Evolutionary conservation across 768 basidiomycete species (phyloP), one percentile per base, ranked within the genome.

Genomic region (Boletellus sp.): DNA sequence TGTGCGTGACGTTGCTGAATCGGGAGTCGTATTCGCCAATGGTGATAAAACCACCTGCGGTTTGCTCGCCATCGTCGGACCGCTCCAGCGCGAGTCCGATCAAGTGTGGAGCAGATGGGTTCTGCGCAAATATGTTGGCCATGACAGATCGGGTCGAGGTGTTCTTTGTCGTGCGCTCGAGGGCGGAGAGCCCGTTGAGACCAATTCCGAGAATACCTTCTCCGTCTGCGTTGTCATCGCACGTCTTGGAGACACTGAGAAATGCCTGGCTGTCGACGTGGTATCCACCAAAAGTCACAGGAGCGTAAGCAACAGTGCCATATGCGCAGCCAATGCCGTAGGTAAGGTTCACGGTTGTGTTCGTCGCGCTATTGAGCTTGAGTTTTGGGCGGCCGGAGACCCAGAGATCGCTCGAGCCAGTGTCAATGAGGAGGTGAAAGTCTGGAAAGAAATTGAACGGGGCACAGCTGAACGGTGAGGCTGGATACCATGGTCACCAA

Each of bases 41-140:
- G 2, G 67, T 59, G 56, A 78, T 65, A 2, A 67, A 65, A 0
- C 76, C 76, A 37, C 72, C 75, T 10, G 64, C 62, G 1, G 69
- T 73, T n/a, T 70, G 57, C 31, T 73, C 71, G 15, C 72, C 57
- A 42, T 76, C 70, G 1, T 65, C 62, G 2, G 75, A 65, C 4
- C 76, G 71, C 6, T 73, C 65, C 15, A 78, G 67, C 15, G 75
- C 68, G 26, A 78, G 54, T 6, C 71, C 71, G 52, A 78, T 60
- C n/a, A 75, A 68, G 26, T 69, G 72, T 5, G 74, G 69, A 0
- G 62, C 51, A 10, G 55, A 47, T 1, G 70, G 58, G 44, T 71
- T 58, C 50, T 72, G 69, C 0, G 54, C 55, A 48, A 73, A 76
- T 28, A 78, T 60, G 55, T 73, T 78, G 12, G 62, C 57, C 40